A percentile compares a stretch with the other conserved stretches of the same genome.
phyloP scores from a whole-genome alignment of 2,329 filamentous ascomycete species.

The Alternaria sp. region DNA sequence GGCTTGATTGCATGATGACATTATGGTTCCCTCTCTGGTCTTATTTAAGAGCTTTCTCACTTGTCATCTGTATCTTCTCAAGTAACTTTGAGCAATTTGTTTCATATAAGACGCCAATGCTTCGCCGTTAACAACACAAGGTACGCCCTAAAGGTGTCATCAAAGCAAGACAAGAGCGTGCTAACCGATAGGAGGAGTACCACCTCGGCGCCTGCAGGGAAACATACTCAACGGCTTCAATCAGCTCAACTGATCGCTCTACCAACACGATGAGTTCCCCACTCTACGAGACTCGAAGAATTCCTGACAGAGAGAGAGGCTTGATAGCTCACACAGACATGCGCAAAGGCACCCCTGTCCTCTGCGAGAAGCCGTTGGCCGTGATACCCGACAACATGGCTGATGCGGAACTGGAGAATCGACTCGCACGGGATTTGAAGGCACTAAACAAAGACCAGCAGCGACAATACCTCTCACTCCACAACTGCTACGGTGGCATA shows the following conservation, averaged over 20 bases:
- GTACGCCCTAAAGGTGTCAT: not conserved
- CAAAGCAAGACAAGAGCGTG: not conserved
- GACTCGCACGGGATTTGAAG: constrained; percentile 22
- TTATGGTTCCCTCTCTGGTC: not conserved
- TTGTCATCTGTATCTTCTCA: not conserved
- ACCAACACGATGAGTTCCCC: not conserved
- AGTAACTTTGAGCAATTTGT: not conserved
- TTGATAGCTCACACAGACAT: constrained; percentile 6
- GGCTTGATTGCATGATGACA: not conserved
- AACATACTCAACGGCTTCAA: too few species aligned
- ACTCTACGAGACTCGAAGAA: not conserved
- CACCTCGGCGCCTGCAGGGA: too few species aligned
- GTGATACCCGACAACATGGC: constrained; percentile 8
- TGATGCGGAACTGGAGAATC: constrained; percentile 3
- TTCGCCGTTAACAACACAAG: not conserved
- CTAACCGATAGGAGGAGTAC: not conserved
- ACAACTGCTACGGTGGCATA: constrained; percentile 47
- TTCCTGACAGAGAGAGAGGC: not conserved
- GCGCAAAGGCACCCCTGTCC: constrained; percentile 19
- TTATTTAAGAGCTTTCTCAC: not conserved
- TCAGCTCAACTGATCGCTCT: not conserved
- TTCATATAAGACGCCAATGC: not conserved
- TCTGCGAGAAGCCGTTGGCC: constrained; percentile 26
- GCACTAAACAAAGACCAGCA: constrained; percentile 28
- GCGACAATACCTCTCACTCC: constrained; percentile 37